Evolutionary conservation across 2,329 filamentous ascomycete species (phyloP), one percentile per base, ranked within the genome.

Genomic region (Ophiostoma himal-ulmi): DNA sequence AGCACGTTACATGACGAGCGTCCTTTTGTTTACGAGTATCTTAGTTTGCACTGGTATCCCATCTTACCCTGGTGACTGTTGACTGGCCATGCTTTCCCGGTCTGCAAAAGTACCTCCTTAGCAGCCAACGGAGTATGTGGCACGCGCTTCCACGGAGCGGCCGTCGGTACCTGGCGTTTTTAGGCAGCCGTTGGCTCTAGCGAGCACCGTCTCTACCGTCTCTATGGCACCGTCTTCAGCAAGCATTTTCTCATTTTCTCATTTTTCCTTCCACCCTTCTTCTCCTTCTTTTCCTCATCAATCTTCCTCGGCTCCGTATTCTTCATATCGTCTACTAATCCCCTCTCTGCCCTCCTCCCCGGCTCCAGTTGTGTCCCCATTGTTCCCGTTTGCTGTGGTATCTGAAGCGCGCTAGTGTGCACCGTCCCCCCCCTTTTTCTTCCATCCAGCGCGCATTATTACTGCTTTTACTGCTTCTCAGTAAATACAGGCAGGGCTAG

Each of bases 401-500:
- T 57, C 52, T 57, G 52, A 57, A 67, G 65, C 65, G 65, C 65
- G 65, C 65, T 67, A 67, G 37, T 65, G 34, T 17, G 52, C 52
- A 57, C 52, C 8, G 52, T 48, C 44, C 14, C 26, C 52, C 52
- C 52, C 62, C 30, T 36, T 22, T 66, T 44, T 44, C 65, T 22
- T 41, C 39, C 22, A 17, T 48, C 13, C n/a, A 65, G 62, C 36
- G 36, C 65, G 20, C 65, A 30, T 67, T 67, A 36, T 62, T 62
- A 62, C 57, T 34, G 26, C 57, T 67, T 48, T 67, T 44, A 44
- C 65, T 30, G 65, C 14, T 22, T 44, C 36, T 26, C 57, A 62
- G 57, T 57, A 62, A 62, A 62, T 62, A 62, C 57, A 62, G 57
- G 57, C 57, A 62, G 57, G 57, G n/a, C 57, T 62, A 62, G 57